A percentile compares a stretch with the other conserved stretches of the same genome.
phyloP scores from a whole-genome alignment of 192 early-diverging fungal species.

The Funneliformis geosporum region DNA sequence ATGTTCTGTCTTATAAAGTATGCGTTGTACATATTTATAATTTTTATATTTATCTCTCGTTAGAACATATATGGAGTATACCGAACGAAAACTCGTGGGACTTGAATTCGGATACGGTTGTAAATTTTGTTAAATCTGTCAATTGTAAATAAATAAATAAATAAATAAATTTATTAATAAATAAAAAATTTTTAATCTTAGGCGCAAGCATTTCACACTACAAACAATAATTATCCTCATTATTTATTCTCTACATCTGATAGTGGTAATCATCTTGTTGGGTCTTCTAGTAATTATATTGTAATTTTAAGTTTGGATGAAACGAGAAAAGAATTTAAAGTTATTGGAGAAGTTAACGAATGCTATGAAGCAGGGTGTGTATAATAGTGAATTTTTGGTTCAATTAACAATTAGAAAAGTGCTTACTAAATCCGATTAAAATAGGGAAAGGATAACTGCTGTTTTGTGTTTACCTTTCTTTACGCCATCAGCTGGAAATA shows the following conservation, averaged over 20 bases:
- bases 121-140: neutral
- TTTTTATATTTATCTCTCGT: neutral
- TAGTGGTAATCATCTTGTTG: conserved; percentile 6
- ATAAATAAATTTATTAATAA: too few relatives aligned
- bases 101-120: neutral
- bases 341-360: neutral
- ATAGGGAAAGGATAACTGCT: conserved; percentile 51
- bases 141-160: too few relatives aligned
- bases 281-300: neutral
- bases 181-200: neutral
- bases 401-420: neutral
- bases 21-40: neutral
- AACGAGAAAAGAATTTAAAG: neutral
- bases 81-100: neutral
- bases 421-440: neutral
- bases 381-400: neutral
- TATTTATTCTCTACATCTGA: conserved; percentile 7
- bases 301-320: neutral
- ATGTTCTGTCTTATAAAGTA: neutral
- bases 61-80: neutral
- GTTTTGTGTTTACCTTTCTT: conserved; percentile 54
- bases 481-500: conserved; percentile 50
- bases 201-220: neutral
- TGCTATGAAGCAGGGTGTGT: neutral
- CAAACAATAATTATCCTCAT: too few relatives aligned